Evolutionary conservation across 768 basidiomycete species (phyloP), one percentile per base, ranked within the genome.

Genomic region (Suillus cothurnatus): DNA sequence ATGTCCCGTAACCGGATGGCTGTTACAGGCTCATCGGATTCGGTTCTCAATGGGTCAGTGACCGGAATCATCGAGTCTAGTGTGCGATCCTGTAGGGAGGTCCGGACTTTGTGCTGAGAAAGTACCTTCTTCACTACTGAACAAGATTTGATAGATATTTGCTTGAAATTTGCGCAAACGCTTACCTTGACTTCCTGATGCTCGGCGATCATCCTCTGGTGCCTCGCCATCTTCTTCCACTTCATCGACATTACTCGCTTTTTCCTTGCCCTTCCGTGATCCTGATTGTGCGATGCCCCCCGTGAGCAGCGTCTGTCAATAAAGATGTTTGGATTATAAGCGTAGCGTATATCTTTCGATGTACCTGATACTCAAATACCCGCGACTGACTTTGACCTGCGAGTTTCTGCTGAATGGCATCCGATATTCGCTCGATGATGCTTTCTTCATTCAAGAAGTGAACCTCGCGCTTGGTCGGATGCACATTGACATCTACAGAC

Each of bases 381-480:
- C 87, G 80, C n/a, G 89, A 90, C 63, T 90, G 82, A 66, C 84
- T 87, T 68, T 89, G 84, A 34, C 80, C 84, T 50, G 85, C 81
- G 15, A 95, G 78, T n/a, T 80, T 81, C 53, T 84, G 77, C 67
- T 94, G 92, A 3, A 98, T 81, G 1, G 82, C 82, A 71, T 92
- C 88, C 17, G 90, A 86, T 53, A 99, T 88, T 9, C 81, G 81
- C 68, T 93, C 88, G 7, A 89, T 89, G 71, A 98, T 93, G 17
- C 78, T 81, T 61, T 98, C 97, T 74, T 99, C 95, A 67, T 97
- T 88, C 58, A 98, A 76, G 71, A 99, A 99, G 69, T 95, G 93
- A 1, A 98, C 95, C 74, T 98, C 96, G 53, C 92, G 91, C 75
- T 99, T 99, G 2, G 97, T 99, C 0, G 97, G 97, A 73, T 98